These are phyloP conservation scores for Grifola frondosa DNA, from an alignment of 1,284 basidiomycete species.

Conservation along the genomic window DNA sequence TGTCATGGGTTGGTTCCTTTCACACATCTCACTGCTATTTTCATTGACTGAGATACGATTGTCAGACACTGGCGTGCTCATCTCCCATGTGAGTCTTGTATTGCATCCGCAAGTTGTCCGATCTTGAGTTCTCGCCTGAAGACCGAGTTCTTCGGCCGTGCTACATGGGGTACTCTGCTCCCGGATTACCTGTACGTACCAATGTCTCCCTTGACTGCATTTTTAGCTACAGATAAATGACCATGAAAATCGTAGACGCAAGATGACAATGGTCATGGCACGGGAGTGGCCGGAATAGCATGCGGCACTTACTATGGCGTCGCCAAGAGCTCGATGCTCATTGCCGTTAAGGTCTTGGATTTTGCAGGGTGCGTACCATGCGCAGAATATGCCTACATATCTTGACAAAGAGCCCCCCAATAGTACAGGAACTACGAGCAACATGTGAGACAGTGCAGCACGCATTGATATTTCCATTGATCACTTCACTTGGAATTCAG, in stretches of 20 bases:
- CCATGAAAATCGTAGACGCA: too few relatives aligned
- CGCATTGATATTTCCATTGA: neutral
- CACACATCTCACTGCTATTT: neutral
- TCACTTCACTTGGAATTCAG: neutral
- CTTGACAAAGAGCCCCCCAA: too few relatives aligned
- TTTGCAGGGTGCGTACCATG: constrained; percentile 45
- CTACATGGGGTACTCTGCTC: neutral
- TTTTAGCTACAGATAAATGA: too few relatives aligned
- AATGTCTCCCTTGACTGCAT: too few relatives aligned
- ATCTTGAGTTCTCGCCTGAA: too few relatives aligned
- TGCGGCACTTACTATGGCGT: neutral
- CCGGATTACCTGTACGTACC: neutral
- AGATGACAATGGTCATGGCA: neutral
- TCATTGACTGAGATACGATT: neutral
- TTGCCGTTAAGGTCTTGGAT: constrained; percentile 58
- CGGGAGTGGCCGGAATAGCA: neutral
- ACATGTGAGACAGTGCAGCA: neutral
- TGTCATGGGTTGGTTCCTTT: constrained; percentile 3
- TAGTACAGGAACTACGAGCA: neutral
- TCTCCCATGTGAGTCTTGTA: neutral
- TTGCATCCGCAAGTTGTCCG: neutral
- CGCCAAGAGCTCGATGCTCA: neutral
- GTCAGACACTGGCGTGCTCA: constrained; percentile 3
- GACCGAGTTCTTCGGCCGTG: constrained; percentile 2
- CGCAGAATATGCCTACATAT: too few relatives aligned